Evolutionary conservation across 192 early-diverging fungal genomes (phyloP).

Genomic region (Coemansia sp.): DNA sequence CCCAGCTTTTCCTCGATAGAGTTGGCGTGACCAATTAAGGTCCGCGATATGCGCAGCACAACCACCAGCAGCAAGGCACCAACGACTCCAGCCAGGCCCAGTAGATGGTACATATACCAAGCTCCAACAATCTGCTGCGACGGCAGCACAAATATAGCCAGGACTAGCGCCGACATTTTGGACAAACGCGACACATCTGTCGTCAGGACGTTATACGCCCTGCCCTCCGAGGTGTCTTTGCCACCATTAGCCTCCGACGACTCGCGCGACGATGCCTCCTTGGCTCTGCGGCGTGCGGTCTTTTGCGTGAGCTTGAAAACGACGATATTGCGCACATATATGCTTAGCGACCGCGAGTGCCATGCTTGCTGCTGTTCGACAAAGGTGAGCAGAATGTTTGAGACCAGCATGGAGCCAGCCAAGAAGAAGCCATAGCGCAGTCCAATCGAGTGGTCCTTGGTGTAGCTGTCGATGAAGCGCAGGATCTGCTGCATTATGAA

Average conservation of each 20-base stretch:
- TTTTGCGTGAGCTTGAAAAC: slow-evolving; percentile 66
- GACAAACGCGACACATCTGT: slow-evolving; percentile 66
- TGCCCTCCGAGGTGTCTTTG: slow-evolving; percentile 55
- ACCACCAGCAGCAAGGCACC: slow-evolving; percentile 72
- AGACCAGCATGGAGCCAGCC: slow-evolving; percentile 60
- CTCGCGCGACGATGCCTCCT: slow-evolving; percentile 42
- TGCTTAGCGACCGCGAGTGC: slow-evolving; percentile 61
- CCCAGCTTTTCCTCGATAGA: slow-evolving; percentile 61
- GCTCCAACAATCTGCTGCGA: slow-evolving; percentile 67
- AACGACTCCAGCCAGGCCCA: slow-evolving; percentile 77
- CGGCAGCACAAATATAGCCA: slow-evolving; percentile 60
- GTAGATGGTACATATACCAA: slow-evolving; percentile 67
- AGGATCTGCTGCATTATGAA: slow-evolving; percentile 62
- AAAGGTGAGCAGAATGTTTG: slow-evolving; percentile 43
- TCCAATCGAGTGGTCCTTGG: slow-evolving; percentile 34
- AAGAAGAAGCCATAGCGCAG: slow-evolving; percentile 56
- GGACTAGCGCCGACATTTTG: slow-evolving; percentile 53
- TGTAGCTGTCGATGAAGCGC: slow-evolving; percentile 44
- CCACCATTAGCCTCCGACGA: slow-evolving; percentile 17
- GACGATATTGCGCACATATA: slow-evolving; percentile 60
- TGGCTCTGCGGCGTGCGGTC: slow-evolving; percentile 57
- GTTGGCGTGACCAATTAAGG: slow-evolving; percentile 54
- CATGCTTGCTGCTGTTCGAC: slow-evolving; percentile 64
- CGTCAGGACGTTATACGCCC: slow-evolving; percentile 67
- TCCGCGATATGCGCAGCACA: slow-evolving; percentile 56